Evolutionary conservation across 1,284 basidiomycete species (phyloP), one percentile per base, ranked within the genome.

Genomic region (Cronartium ribicola): DNA sequence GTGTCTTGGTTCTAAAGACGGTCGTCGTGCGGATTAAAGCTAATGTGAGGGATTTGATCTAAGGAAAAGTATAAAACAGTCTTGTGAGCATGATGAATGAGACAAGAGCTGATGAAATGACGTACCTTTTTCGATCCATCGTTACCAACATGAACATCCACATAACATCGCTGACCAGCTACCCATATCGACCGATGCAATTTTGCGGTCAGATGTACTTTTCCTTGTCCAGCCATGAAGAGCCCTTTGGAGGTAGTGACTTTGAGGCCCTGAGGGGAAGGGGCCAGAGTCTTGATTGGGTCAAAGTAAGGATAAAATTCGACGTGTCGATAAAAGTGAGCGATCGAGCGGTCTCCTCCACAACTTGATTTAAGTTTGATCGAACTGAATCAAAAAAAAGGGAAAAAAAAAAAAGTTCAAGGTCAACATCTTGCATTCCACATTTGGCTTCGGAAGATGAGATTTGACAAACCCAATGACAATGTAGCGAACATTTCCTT

Each of bases 261-360:
- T 76, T 87, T 84, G 57, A 93, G 82, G 3, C 89, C 88, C 59
- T 85, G 83, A 6, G 85, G 81, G 2, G 88, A 84, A 2, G 88
- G 85, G 0, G 88, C 85, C 6, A 96, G 85, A 13, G 88, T 84
- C 3, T 83, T 78, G 5, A 86, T 83, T 0, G 90, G 87, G 76
- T 91, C 86, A 37, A 94, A 83, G 67, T 88, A 88, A 0, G 94
- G 93, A 85, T 89, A 92, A 40, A 96, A 83, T 68, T 89, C 87
- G 79, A 92, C 88, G 48, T 89, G 85, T 2, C 94, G 88, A 82
- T 95, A 96, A 80, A 96, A 95, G 81, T 97, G 94, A 0, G 93
- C 90, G 63, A 96, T 90, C 5, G 91, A 92, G 7, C 88, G 85
- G 79, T 86, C 85, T 59, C 82, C 83, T 37, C 86, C 85, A 51